Percentiles rank a stretch among this genome's conserved stretches.
Conservation (phyloP, 805 yeast species). For the Dipodascopsis uninucleata region DNA sequence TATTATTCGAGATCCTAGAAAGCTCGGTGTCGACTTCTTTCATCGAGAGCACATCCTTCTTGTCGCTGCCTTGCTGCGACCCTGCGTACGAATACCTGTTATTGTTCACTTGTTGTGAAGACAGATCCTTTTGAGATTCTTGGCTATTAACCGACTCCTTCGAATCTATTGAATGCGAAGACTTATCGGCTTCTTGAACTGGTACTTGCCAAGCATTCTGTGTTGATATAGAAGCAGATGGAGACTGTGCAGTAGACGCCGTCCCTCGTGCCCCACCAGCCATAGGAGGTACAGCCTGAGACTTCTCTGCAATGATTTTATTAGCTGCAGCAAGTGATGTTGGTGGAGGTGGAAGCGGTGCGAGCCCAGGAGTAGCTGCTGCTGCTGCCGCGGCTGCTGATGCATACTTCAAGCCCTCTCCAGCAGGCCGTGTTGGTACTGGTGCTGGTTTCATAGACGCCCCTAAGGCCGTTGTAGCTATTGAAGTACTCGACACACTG, state of each 20-base stretch:
- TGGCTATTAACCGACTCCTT: too few species aligned
- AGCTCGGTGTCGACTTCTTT: conserved; percentile 23
- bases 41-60: conserved; percentile 8
- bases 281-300: conserved; percentile 23
- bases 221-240: conserved; percentile 17
- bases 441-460: conserved; percentile 48
- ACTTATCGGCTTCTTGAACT: background rate
- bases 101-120: too few species aligned
- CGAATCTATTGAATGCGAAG: too few species aligned
- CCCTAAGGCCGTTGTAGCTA: conserved; percentile 1
- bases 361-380: conserved; percentile 27
- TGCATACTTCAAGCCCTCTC: conserved; percentile 49
- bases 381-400: conserved; percentile 35
- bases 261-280: conserved; percentile 16
- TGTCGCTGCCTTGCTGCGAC: background rate
- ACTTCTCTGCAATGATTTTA: conserved; percentile 24
- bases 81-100: background rate
- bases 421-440: conserved; percentile 51
- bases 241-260: conserved; percentile 22
- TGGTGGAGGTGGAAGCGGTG: conserved; percentile 29
- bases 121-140: too few species aligned
- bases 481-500: conserved; percentile 23
- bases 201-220: conserved; percentile 21
- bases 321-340: conserved; percentile 26
- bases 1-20: conserved; percentile 7